A percentile compares a stretch with the other conserved stretches of the same genome.
phyloP scores from a whole-genome alignment of 148 eudicot species.

The Suaeda aralocaspica region DNA sequence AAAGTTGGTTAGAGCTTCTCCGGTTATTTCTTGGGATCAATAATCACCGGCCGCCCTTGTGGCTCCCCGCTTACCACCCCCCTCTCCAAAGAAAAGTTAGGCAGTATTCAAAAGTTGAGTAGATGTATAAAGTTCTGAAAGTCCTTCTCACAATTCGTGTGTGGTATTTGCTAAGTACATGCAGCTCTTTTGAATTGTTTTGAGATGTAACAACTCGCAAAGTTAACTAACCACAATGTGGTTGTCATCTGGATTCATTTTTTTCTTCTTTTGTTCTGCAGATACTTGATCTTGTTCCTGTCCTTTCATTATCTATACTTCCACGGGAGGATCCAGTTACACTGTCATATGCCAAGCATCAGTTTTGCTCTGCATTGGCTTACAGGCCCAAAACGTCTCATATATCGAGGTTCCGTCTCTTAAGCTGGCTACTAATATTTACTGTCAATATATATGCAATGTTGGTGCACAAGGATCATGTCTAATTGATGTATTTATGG shows the following conservation, averaged over 20 bases:
- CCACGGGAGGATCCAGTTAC: slow-evolving; percentile 68
- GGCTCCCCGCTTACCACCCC: too few relatives aligned
- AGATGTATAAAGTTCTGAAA: background rate
- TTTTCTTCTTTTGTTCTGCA: slow-evolving; percentile 23
- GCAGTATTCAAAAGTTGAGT: background rate
- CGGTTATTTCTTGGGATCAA: too few relatives aligned
- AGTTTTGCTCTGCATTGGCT: slow-evolving; percentile 79
- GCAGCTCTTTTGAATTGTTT: background rate
- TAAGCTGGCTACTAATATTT: background rate
- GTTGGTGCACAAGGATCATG: background rate
- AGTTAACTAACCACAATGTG: background rate
- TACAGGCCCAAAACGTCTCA: slow-evolving; percentile 66
- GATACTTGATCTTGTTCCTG: slow-evolving; percentile 53
- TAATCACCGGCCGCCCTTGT: too few relatives aligned
- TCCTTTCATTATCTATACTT: slow-evolving; percentile 53
- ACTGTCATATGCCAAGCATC: slow-evolving; percentile 79
- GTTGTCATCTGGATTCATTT: slow-evolving; percentile 1
- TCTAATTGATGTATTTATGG: background rate
- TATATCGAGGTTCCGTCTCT: slow-evolving; percentile 52
- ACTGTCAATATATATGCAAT: background rate
- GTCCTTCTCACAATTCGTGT: background rate
- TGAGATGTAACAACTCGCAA: background rate
- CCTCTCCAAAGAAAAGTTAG: background rate
- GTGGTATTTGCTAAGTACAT: background rate
- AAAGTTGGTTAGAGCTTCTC: too few relatives aligned